Base-by-base conservation (phyloP, 2,329 filamentous ascomycete genomes). In the Grosmannia serpens region DNA sequence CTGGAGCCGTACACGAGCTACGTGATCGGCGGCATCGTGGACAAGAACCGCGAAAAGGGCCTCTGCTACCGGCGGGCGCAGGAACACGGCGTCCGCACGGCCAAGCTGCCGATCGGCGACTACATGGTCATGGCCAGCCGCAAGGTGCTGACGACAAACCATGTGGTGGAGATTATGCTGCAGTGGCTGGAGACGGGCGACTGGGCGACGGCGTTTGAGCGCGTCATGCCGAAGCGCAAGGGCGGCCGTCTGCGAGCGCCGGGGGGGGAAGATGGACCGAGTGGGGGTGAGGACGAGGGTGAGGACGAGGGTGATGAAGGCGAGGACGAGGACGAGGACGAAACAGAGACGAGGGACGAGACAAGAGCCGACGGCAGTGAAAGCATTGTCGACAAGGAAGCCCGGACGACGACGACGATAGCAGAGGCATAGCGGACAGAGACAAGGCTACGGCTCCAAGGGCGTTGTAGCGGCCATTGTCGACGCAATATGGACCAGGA, bases 101-200 rank as follows among this genome's bases (percentile, higher is more conserved):
- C 92, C 2, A 91, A 90, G 69, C 72, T 99, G 58, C 94, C 94
- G 0, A 97, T 99, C 66, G 90, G 91, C n/a, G 86, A 97, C 62
- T 97, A 89, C 70, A 86, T 99, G 77, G 81, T 90, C 63, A 95
- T 99, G 88, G 81, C 86, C 58, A 91, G 87, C 65, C 83, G 94
- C 35, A 84, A 87, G 65, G 89, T 99, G 5, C 75, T 99, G 59
- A 86, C 92, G 4, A 96, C 92, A 9, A 99, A 97, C 68, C 94
- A 99, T 68, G 94, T 99, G 1, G 83, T 94, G 53, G 92, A 97
- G 73, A 97, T 99, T 62, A 96, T 99, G 89, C 74, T 96, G 52
- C 85, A 84, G 64, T 99, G 91, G 91, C 72, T 99, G 58, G 90
- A 96, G 71, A 83, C 83, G 54, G 89, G 88, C 2, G 88, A 97